phyloP scores from a whole-genome alignment of 768 basidiomycete species.

The Calocybe indica region DNA sequence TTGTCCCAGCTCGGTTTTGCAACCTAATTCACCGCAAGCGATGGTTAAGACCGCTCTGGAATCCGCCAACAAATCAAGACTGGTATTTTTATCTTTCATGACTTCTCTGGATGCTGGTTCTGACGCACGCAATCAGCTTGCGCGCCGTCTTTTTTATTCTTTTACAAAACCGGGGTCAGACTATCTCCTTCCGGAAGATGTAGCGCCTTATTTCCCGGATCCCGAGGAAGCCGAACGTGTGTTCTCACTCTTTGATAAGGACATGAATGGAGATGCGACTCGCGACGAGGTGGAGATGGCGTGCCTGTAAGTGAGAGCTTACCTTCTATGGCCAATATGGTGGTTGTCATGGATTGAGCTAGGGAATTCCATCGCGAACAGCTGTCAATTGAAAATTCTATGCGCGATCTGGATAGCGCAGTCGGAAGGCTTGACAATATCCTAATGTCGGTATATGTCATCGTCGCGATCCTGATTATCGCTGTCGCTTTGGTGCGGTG shows the following conservation, averaged over 20 bases:
- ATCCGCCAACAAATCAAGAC: slow-evolving; percentile 73
- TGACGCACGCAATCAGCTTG: slow-evolving; percentile 42
- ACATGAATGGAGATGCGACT: slow-evolving; percentile 66
- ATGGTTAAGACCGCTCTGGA: slow-evolving; percentile 75
- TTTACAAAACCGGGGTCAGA: slow-evolving; percentile 61
- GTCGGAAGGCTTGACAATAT: slow-evolving; percentile 85
- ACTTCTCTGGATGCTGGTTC: slow-evolving; percentile 1
- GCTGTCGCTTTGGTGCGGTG: slow-evolving; percentile 68
- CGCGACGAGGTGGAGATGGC: slow-evolving; percentile 74
- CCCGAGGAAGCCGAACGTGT: slow-evolving; percentile 63
- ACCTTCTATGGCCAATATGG: background rate
- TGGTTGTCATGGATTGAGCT: slow-evolving; percentile 5
- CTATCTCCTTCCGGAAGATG: slow-evolving; percentile 58
- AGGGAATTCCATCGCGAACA: slow-evolving; percentile 85
- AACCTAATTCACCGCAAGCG: slow-evolving; percentile 82
- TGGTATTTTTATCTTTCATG: slow-evolving; percentile 30
- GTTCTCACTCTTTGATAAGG: slow-evolving; percentile 65
- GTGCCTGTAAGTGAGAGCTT: slow-evolving; percentile 42
- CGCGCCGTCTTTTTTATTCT: slow-evolving; percentile 82
- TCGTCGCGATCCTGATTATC: slow-evolving; percentile 71
- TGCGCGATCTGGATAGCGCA: slow-evolving; percentile 88
- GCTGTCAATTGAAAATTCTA: slow-evolving; percentile 74
- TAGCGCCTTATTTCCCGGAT: slow-evolving; percentile 63
- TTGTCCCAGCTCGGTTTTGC: slow-evolving; percentile 57
- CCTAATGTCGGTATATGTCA: slow-evolving; percentile 71